A percentile compares a stretch with the other conserved stretches of the same genome.
These are phyloP conservation scores for Camellia sinensis DNA, from an alignment of 148 eudicot species.

Conservation along the genomic window DNA sequence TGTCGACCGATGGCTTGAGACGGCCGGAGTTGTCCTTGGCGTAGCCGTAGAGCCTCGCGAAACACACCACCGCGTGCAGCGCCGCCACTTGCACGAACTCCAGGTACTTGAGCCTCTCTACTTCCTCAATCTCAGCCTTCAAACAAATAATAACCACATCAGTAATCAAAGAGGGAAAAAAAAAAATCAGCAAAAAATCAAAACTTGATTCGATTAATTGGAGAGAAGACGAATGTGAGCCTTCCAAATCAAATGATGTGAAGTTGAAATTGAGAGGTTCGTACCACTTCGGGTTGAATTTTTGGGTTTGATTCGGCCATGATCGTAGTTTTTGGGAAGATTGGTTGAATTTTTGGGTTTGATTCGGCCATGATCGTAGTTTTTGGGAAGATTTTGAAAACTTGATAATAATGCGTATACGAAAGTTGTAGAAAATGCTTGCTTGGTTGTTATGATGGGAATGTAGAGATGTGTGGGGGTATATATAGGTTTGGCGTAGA, in stretches of 20 bases:
- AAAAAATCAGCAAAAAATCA: neutral
- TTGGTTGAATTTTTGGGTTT: neutral
- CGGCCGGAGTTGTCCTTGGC: constrained; percentile 95
- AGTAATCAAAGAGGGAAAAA: neutral
- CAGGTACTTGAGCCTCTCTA: constrained; percentile 67
- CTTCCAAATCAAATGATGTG: no score
- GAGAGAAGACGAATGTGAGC: no score
- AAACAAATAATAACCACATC: neutral
- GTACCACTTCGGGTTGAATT: neutral
- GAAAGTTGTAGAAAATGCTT: no score
- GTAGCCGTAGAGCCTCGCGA: constrained; percentile 60
- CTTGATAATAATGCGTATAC: no score
- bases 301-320: neutral
- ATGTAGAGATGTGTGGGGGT: no score
- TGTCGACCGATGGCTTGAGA: constrained; percentile 77
- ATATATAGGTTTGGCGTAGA: no score
- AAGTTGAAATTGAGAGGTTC: neutral
- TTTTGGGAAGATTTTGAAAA: neutral
- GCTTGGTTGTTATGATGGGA: no score
- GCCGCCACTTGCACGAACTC: constrained; percentile 72
- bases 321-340: neutral
- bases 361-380: neutral
- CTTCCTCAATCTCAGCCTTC: constrained; percentile 47
- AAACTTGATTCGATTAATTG: neutral
- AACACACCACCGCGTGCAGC: constrained; percentile 56